Evolutionary conservation across 768 basidiomycete species (phyloP).

Genomic region (Naganishia vaughanmartiniae): DNA sequence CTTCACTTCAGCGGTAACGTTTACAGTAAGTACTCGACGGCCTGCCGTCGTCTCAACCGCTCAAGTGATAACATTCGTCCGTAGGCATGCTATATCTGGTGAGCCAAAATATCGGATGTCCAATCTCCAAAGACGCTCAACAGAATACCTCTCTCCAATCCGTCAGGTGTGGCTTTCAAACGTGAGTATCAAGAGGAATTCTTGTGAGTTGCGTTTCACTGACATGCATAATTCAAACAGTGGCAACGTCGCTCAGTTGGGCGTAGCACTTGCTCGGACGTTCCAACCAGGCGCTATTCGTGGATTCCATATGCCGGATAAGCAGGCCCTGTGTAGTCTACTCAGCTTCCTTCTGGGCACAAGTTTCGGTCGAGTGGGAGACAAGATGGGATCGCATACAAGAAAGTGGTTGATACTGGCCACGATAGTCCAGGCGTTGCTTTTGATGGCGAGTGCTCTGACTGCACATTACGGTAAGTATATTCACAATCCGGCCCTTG

Average conservation of each 20-base stretch:
- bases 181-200: slow-evolving; percentile 26
- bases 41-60: neutral
- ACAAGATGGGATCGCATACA: slow-evolving; percentile 69
- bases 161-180: slow-evolving; percentile 47
- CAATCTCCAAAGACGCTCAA: too few species aligned
- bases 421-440: slow-evolving; percentile 69
- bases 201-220: neutral
- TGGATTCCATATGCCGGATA: slow-evolving; percentile 74
- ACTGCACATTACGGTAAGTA: slow-evolving; percentile 69
- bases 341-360: slow-evolving; percentile 73
- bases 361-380: slow-evolving; percentile 73
- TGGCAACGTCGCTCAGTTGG: slow-evolving; percentile 60
- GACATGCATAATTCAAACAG: slow-evolving; percentile 25
- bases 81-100: slow-evolving; percentile 48
- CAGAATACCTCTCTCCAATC: neutral
- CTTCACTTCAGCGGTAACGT: slow-evolving; percentile 33
- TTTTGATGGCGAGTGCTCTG: slow-evolving; percentile 72
- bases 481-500: slow-evolving; percentile 51
- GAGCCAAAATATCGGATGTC: neutral
- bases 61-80: slow-evolving; percentile 31
- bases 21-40: slow-evolving; percentile 25
- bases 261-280: slow-evolving; percentile 76
- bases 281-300: slow-evolving; percentile 57
- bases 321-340: slow-evolving; percentile 77
- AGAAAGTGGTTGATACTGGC: slow-evolving; percentile 72